Evolutionary conservation across 2,329 filamentous ascomycete genomes (phyloP), one percentile per base, ranked within the genome.

Genomic region (Botrytis tulipae): DNA sequence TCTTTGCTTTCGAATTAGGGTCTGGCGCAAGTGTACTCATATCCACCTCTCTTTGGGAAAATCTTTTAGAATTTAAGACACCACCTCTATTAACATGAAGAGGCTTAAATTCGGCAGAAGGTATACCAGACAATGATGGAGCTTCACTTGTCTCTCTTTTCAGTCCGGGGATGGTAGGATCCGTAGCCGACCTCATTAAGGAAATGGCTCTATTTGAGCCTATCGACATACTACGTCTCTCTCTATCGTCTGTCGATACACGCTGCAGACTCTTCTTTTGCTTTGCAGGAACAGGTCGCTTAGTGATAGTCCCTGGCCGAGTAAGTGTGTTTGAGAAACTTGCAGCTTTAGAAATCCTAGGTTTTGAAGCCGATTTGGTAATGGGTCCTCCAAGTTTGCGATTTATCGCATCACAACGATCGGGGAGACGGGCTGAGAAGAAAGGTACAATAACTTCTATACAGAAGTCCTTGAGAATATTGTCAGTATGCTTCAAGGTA

Each of bases 371-470:
- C 6, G 90, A 86, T 35, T 88, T 83, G 74, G 89, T 88, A 14
- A 88, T 85, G 1, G 92, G 92, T 0, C 92, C 93, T 25, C 93
- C 93, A 7, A 95, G 86, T 80, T 94, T 94, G 76, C 89, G 90
- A 81, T 91, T 94, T 74, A 95, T 89, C 7, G 86, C 85, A 65
- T 90, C 87, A 78, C 92, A 93, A 22, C 91, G 84, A 51, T 92
- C 88, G 1, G 92, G 92, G n/a, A 95, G 84, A 48, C 93, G 90
- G 22, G 92, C 89, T 48, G 91, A 90, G 80, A 94, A 96, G 82
- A 95, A 95, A 48, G 93, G 93, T 62, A 94, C 84, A 77, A 96
- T 90, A 59, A 96, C 91, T 79, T 96, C 93, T 25, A 93, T 86
- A 79, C 92, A 95, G 80, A 95, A 96, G 80, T 92, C 91, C 76